These are phyloP conservation scores for Arabidopsis hybrid DNA, from an alignment of 441 rosid genomes.

Conservation along the genomic window DNA sequence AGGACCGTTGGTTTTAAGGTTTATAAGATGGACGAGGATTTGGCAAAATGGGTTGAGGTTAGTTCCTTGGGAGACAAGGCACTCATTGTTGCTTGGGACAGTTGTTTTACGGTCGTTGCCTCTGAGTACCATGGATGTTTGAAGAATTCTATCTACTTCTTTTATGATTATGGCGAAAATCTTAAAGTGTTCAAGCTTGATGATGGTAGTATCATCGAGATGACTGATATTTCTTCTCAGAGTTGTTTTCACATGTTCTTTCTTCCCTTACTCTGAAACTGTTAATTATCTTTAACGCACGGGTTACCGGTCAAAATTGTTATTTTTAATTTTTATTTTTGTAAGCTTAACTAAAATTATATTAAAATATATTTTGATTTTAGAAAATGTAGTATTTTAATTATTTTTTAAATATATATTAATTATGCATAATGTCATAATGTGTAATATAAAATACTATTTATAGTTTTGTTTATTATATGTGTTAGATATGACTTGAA, in stretches of 20 bases:
- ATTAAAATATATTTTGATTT: too few relatives aligned
- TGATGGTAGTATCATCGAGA: neutral
- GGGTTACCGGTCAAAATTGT: too few relatives aligned
- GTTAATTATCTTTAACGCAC: too few relatives aligned
- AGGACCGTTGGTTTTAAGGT: conserved; percentile 28
- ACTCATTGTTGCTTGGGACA: conserved; percentile 25
- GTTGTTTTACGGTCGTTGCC: conserved; percentile 42
- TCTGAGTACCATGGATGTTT: conserved; percentile 14
- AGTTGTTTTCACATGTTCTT: neutral
- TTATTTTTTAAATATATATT: too few relatives aligned
- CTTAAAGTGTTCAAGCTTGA: neutral
- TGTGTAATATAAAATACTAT: too few relatives aligned
- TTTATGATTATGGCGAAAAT: neutral
- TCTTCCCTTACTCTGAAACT: neutral
- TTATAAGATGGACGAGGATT: conserved; percentile 37
- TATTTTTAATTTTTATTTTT: too few relatives aligned
- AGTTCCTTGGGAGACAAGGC: conserved; percentile 23
- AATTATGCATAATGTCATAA: too few relatives aligned
- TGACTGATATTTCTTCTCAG: neutral
- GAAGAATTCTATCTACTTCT: conserved; percentile 14
- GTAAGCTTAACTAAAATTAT: too few relatives aligned
- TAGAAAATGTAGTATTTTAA: too few relatives aligned
- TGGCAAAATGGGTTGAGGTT: conserved; percentile 40
- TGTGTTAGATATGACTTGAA: too few relatives aligned
- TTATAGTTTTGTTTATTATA: too few relatives aligned